phyloP scores from a whole-genome alignment of 2,329 filamentous ascomycete species.

The Diaporthe eres region DNA sequence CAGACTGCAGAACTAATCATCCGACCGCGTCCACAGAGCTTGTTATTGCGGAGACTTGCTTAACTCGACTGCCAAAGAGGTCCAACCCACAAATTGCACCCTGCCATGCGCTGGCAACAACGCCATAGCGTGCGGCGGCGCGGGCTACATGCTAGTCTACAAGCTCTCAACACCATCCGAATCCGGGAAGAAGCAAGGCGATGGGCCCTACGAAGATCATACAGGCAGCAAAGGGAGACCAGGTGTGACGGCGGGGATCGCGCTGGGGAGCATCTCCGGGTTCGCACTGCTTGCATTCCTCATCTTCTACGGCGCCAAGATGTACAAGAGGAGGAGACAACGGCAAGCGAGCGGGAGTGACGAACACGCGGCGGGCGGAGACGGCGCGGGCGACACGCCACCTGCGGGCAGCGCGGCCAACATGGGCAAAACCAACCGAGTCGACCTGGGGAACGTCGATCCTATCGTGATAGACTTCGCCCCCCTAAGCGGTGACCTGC shows the following conservation, averaged over 20 bases:
- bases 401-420: constrained; percentile 8
- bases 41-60: constrained; percentile 38
- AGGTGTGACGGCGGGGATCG: constrained; percentile 22
- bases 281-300: constrained; percentile 14
- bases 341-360: background rate
- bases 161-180: background rate
- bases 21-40: background rate
- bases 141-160: constrained; percentile 28
- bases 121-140: constrained; percentile 32
- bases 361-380: background rate
- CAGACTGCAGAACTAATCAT: background rate
- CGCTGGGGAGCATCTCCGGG: constrained; percentile 30
- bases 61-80: background rate
- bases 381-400: background rate
- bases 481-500: background rate
- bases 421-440: background rate
- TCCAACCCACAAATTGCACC: constrained; percentile 8
- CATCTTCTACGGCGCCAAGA: constrained; percentile 9
- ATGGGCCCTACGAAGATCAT: background rate
- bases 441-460: constrained; percentile 6
- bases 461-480: constrained; percentile 31
- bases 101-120: constrained; percentile 20
- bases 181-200: background rate
- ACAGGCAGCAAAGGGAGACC: background rate
- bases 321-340: constrained; percentile 5